Conservation (phyloP, 2,329 filamentous ascomycete species). For the Hirsutella minnesotensis region DNA sequence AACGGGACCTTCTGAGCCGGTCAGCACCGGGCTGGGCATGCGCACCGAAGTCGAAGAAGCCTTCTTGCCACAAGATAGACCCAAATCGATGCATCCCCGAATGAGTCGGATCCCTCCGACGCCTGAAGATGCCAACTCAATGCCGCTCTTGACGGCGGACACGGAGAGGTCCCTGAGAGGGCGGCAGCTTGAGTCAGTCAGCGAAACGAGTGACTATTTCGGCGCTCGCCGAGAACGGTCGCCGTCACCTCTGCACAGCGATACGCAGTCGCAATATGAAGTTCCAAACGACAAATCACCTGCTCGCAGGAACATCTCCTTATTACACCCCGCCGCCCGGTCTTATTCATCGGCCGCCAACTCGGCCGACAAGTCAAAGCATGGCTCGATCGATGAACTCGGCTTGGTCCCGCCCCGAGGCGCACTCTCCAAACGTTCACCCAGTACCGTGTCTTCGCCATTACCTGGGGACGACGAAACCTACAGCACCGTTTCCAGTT, state of each 20-base stretch:
- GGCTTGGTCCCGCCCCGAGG: constrained; percentile 38
- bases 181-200: constrained; percentile 24
- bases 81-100: constrained; percentile 62
- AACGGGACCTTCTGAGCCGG: constrained; percentile 13
- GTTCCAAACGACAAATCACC: constrained; percentile 16
- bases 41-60: constrained; percentile 47
- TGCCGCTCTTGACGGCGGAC: constrained; percentile 30
- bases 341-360: constrained; percentile 17
- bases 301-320: constrained; percentile 19
- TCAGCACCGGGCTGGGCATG: constrained; percentile 26
- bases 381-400: constrained; percentile 36
- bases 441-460: constrained; percentile 51
- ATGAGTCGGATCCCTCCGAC: constrained; percentile 52
- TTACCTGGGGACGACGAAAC: constrained; percentile 63
- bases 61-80: constrained; percentile 40
- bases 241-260: constrained; percentile 37
- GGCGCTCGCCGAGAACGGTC: constrained; percentile 47
- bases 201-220: constrained; percentile 31
- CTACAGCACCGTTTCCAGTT: constrained; percentile 37
- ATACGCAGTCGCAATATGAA: constrained; percentile 18
- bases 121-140: constrained; percentile 34
- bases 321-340: constrained; percentile 21
- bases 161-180: constrained; percentile 27
- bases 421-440: constrained; percentile 38
- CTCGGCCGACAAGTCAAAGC: constrained; percentile 34